phyloP scores from a whole-genome alignment of 2,329 filamentous ascomycete species.

The Colletotrichum sp. region DNA sequence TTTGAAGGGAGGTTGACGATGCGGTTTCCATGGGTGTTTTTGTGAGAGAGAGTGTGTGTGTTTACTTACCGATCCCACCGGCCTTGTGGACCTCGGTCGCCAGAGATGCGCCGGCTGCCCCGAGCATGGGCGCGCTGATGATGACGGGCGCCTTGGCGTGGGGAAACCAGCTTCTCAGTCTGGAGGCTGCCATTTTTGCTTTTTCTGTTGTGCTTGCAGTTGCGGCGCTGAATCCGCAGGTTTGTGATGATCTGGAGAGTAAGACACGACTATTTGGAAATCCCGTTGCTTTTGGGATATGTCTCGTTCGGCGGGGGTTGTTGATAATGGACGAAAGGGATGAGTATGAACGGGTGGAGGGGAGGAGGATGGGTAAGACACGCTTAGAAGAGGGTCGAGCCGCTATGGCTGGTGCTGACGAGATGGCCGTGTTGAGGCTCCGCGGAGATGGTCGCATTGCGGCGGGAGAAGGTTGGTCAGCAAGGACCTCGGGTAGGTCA shows the following conservation, averaged over 20 bases:
- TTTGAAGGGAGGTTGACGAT: neutral
- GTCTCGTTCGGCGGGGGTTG: neutral
- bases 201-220: neutral
- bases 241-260: neutral
- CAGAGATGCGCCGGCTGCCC: slow-evolving; percentile 34
- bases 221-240: neutral
- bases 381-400: neutral
- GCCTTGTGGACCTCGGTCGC: slow-evolving; percentile 42
- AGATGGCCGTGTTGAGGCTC: neutral
- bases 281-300: neutral
- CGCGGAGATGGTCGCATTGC: neutral
- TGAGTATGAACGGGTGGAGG: neutral
- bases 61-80: slow-evolving; percentile 37
- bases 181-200: slow-evolving; percentile 8
- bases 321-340: neutral
- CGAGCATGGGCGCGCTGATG: slow-evolving; percentile 42
- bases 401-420: neutral
- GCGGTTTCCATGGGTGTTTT: neutral
- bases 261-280: slow-evolving; percentile 1
- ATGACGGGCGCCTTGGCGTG: slow-evolving; percentile 15
- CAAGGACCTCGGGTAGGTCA: neutral
- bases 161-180: slow-evolving; percentile 16
- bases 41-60: neutral
- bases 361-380: neutral
- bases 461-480: neutral